Evolutionary conservation across 805 yeast species (phyloP).

Genomic region (Saturnispora saitoi): DNA sequence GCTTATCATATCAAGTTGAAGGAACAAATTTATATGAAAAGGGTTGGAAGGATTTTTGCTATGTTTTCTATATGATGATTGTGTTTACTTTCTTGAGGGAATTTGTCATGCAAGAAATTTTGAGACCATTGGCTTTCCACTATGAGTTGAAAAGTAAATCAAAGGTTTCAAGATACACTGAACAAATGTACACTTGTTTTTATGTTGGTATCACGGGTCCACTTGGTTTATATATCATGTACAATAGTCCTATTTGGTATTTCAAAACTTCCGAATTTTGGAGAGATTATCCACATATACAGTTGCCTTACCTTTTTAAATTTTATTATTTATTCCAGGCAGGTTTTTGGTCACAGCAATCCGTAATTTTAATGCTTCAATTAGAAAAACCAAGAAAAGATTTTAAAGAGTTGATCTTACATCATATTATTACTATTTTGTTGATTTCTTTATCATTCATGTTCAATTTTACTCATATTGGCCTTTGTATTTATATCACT

Average conservation of each 20-base stretch:
- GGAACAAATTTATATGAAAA: conserved; percentile 69
- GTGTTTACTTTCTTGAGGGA: conserved; percentile 89
- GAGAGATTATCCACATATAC: conserved; percentile 70
- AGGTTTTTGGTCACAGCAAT: conserved; percentile 96
- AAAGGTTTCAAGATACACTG: conserved; percentile 78
- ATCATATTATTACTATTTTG: conserved; percentile 85
- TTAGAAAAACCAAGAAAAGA: conserved; percentile 95
- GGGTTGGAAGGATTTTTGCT: conserved; percentile 74
- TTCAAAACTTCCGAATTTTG: conserved; percentile 82
- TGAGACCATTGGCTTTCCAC: conserved; percentile 58
- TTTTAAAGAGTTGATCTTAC: conserved; percentile 81
- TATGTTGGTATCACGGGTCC: conserved; percentile 81
- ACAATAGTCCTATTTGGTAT: conserved; percentile 75
- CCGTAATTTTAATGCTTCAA: conserved; percentile 70
- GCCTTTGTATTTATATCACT: conserved; percentile 79
- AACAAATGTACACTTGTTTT: conserved; percentile 77
- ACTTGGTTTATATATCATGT: conserved; percentile 84
- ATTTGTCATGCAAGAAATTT: conserved; percentile 74
- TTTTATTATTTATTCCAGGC: conserved; percentile 86
- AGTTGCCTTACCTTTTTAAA: conserved; percentile 64
- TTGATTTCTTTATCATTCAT: conserved; percentile 81
- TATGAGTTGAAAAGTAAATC: conserved; percentile 44
- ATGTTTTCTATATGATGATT: conserved; percentile 71
- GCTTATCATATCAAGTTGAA: conserved; percentile 54
- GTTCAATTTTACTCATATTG: conserved; percentile 96